Percentiles rank a stretch among this genome's conserved stretches.
Evolutionary conservation across 352 stramenopile genomes (phyloP).

Genomic region (Plasmopara muralis): DNA sequence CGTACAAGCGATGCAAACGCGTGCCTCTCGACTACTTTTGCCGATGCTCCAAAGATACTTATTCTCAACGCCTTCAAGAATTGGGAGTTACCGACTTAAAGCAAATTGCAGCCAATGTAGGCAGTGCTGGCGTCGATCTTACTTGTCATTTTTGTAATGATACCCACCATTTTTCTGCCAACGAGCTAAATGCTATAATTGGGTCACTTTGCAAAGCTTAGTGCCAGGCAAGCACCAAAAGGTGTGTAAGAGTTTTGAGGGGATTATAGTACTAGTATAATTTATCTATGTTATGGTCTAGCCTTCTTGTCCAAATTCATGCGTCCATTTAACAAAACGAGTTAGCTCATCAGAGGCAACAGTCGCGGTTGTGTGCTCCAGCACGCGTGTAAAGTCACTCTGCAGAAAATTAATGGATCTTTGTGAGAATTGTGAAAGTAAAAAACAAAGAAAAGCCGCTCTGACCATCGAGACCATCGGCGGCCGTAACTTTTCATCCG

Average conservation of each 20-base stretch:
- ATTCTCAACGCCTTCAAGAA: constrained; percentile 41
- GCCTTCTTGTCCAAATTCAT: constrained; percentile 98
- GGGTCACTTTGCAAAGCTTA: constrained; percentile 19
- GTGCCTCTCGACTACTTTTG: constrained; percentile 80
- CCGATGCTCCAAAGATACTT: constrained; percentile 72
- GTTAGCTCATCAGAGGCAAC: constrained; percentile 96
- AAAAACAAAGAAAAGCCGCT: not conserved
- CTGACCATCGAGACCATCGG: constrained; percentile 84
- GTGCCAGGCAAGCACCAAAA: constrained; percentile 18
- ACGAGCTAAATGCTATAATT: constrained; percentile 38
- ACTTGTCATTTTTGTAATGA: constrained; percentile 86
- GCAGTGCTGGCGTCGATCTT: constrained; percentile 52
- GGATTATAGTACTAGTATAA: constrained; percentile 9
- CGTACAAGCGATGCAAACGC: constrained; percentile 43
- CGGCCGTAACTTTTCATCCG: constrained; percentile 77
- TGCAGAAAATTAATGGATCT: constrained; percentile 23
- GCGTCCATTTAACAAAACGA: constrained; percentile 98
- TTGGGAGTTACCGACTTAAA: constrained; percentile 44
- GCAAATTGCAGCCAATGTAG: constrained; percentile 42
- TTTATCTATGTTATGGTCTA: constrained; percentile 37
- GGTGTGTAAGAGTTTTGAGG: constrained; percentile 5
- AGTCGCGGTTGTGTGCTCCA: constrained; percentile 91
- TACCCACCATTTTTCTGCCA: constrained; percentile 51
- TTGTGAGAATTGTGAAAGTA: not conserved
- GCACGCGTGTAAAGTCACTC: constrained; percentile 94